Base-by-base conservation (phyloP, 1,284 basidiomycete species). In the Naganishia albida region DNA sequence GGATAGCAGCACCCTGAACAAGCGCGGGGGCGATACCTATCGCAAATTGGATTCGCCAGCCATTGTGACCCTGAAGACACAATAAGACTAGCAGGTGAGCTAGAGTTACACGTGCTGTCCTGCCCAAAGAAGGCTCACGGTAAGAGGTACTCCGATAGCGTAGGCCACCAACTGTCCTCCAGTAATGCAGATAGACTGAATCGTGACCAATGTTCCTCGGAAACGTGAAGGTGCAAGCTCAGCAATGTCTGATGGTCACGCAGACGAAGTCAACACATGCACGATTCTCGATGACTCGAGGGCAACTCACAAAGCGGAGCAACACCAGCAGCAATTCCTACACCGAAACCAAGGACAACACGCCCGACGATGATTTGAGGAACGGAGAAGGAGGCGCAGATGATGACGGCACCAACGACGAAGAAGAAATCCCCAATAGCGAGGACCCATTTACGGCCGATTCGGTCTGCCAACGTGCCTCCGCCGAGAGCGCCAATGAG, bases 391-490 rank as follows among this genome's bases (percentile, higher is more conserved):
- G 75, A 74, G 13, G 76, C 57, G 23, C 75, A 76, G 67, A 79
- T 78, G 34, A 80, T 69, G 49, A 80, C 51, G 7, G 78, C 78
- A 30, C 79, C 78, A 60, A 75, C 25, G 48, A 88, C 86, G 76
- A 91, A 91, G 64, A 89, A 84, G 59, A 86, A 70, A 74, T 90
- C 88, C 20, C 87, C 88, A 48, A 88, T 81, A 7, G 82, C 87
- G 12, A 90, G 81, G 0, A 89, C 86, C 69, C 75, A 75, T 64
- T 80, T 80, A 30, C 79, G 72, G 12, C 80, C 80, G 50, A 78
- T 71, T 51, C 70, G 72, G 70, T 80, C 80, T 13, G 64, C 70
- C 2, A 75, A 55, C 23, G 70, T 72, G 18, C 80, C 78, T 10
- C 74, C 72, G n/a, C 68, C 57, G 2, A 80, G 72, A 7, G 75